Conservation (phyloP, 2,329 filamentous ascomycete species). For the Arthrobotrys conoides region DNA sequence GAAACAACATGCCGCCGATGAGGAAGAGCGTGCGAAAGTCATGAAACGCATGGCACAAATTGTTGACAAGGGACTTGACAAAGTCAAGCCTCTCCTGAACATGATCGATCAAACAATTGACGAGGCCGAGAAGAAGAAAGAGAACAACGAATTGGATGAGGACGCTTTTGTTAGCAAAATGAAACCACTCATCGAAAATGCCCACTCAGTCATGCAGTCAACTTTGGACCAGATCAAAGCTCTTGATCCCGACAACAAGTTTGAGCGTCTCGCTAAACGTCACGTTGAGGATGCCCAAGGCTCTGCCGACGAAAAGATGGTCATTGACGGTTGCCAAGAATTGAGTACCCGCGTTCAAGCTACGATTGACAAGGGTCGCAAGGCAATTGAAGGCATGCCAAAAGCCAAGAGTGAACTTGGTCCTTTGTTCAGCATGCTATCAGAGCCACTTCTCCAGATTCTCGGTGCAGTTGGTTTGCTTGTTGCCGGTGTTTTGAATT, state of each 20-base stretch:
- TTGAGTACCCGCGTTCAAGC: conserved; percentile 74
- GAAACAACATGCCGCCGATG: conserved; percentile 71
- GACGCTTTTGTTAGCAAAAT: conserved; percentile 88
- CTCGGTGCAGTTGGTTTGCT: conserved; percentile 83
- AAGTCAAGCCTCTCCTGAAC: conserved; percentile 86
- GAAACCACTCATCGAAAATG: conserved; percentile 89
- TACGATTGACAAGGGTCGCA: conserved; percentile 89
- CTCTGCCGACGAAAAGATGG: conserved; percentile 84
- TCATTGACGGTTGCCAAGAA: conserved; percentile 88
- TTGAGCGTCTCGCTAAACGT: conserved; percentile 86
- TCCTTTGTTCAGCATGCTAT: conserved; percentile 84
- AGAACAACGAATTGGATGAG: conserved; percentile 82
- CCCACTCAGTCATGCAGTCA: conserved; percentile 83
- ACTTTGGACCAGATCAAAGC: conserved; percentile 88
- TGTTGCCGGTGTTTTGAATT: conserved; percentile 83
- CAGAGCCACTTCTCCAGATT: conserved; percentile 91
- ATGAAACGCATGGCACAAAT: conserved; percentile 81
- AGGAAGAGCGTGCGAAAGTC: conserved; percentile 76
- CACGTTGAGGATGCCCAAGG: conserved; percentile 80
- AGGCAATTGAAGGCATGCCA: conserved; percentile 90
- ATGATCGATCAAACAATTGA: conserved; percentile 89
- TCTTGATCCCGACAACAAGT: conserved; percentile 88
- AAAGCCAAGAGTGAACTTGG: conserved; percentile 95
- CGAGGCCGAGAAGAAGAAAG: conserved; percentile 82
- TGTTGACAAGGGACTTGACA: conserved; percentile 84